Evolutionary conservation across 2,329 filamentous ascomycete genomes (phyloP).

Genomic region (Orbilia quercus): DNA sequence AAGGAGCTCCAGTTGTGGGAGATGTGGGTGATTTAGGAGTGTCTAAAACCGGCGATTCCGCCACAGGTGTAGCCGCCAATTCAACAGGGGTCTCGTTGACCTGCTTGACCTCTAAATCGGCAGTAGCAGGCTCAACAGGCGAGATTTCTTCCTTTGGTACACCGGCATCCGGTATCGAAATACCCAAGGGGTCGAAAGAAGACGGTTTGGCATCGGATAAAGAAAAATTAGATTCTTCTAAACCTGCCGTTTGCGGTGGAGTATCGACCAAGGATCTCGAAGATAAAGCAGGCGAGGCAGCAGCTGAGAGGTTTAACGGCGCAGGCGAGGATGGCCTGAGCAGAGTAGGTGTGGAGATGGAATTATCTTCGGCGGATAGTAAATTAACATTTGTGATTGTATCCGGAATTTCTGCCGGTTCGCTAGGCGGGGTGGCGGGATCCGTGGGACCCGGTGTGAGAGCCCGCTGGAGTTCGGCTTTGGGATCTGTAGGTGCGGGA

Average conservation of each 20-base stretch:
- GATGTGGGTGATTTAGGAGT: constrained; percentile 22
- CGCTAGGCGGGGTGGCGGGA: constrained; percentile 42
- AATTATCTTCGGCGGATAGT: constrained; percentile 46
- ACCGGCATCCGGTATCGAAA: constrained; percentile 52
- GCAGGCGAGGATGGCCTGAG: constrained; percentile 48
- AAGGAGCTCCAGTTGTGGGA: constrained; percentile 14
- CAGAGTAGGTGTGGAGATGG: constrained; percentile 30
- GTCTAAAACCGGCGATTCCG: constrained; percentile 24
- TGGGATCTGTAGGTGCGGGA: constrained; percentile 44
- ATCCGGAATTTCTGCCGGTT: constrained; percentile 39
- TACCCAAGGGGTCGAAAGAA: constrained; percentile 35
- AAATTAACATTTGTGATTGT: constrained; percentile 43
- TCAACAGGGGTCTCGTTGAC: constrained; percentile 19
- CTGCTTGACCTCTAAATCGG: constrained; percentile 2
- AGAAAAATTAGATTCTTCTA: constrained; percentile 35
- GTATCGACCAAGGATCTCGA: constrained; percentile 47
- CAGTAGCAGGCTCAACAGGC: constrained; percentile 10
- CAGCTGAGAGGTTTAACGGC: constrained; percentile 40
- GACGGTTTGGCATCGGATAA: constrained; percentile 14
- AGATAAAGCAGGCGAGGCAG: constrained; percentile 45
- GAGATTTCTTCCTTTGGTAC: constrained; percentile 26
- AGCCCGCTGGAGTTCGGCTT: constrained; percentile 29
- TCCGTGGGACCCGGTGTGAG: constrained; percentile 49
- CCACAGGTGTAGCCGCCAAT: constrained; percentile 24
- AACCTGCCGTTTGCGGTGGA: constrained; percentile 44